Conservation (phyloP, 176 grass and related monocot genomes). For the Ensete ventricosum region DNA sequence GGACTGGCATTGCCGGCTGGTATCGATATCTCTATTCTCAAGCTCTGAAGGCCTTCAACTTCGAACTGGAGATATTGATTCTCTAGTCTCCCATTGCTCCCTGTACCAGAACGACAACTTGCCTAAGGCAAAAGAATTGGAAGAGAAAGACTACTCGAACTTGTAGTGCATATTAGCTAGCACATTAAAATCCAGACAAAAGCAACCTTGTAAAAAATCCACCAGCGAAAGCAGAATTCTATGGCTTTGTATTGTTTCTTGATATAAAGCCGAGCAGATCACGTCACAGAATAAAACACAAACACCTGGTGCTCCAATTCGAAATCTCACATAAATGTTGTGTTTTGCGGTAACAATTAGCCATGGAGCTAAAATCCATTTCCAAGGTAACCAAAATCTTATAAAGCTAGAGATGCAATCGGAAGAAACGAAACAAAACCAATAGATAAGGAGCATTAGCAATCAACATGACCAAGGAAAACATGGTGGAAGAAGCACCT, state of each 20-base stretch:
- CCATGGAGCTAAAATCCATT: too few species aligned
- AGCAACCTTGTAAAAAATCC: not conserved
- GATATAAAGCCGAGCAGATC: too few species aligned
- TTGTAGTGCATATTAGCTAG: not conserved
- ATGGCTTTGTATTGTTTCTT: too few species aligned
- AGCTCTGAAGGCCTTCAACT: constrained; percentile 4
- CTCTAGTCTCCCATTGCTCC: not conserved
- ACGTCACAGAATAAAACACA: too few species aligned
- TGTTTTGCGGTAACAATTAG: too few species aligned
- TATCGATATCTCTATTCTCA: not conserved
- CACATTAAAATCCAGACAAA: not conserved
- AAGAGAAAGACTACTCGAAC: not conserved
- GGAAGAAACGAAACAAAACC: not conserved
- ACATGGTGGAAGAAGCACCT: not conserved
- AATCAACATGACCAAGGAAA: not conserved
- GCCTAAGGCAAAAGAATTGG: not conserved
- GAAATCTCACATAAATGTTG: too few species aligned
- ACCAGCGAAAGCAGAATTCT: not conserved
- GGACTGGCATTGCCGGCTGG: not conserved
- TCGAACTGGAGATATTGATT: not conserved
- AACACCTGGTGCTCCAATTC: too few species aligned
- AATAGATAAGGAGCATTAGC: not conserved
- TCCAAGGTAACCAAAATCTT: not conserved
- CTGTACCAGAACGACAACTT: not conserved
- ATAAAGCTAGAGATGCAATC: not conserved